phyloP scores from a whole-genome alignment of 768 basidiomycete genomes.

The Tricholoma terreum region DNA sequence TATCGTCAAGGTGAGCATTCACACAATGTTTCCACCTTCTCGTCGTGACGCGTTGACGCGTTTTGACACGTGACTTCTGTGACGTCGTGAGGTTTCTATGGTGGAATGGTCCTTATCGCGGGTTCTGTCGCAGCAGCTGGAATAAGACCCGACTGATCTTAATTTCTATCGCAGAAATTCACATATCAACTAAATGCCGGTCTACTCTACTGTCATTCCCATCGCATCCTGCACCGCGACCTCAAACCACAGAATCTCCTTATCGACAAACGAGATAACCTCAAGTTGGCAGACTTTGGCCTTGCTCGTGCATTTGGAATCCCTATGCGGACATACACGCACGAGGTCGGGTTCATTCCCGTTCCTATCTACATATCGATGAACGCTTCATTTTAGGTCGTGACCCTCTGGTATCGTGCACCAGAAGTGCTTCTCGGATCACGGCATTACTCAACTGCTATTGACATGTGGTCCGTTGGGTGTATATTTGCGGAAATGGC shows the following conservation, averaged over 20 bases:
- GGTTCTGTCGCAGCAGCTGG: no score
- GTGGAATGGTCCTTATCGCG: no score
- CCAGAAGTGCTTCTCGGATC: conserved; percentile 96
- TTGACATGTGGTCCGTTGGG: conserved; percentile 99
- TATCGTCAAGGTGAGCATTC: conserved; percentile 72
- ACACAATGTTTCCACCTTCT: background rate
- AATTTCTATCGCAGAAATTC: conserved; percentile 69
- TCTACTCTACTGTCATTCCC: conserved; percentile 90
- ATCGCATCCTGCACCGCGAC: conserved; percentile 95
- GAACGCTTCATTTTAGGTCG: conserved; percentile 59
- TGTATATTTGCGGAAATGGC: conserved; percentile 99
- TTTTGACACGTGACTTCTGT: background rate
- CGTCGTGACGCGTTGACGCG: background rate
- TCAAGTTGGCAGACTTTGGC: conserved; percentile 97
- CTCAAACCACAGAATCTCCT: conserved; percentile 95
- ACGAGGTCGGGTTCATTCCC: conserved; percentile 62
- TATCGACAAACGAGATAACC: conserved; percentile 84
- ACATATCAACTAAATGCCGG: conserved; percentile 91
- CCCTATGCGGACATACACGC: conserved; percentile 98
- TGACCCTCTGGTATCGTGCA: conserved; percentile 98
- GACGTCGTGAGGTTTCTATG: background rate
- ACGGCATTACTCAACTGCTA: conserved; percentile 94
- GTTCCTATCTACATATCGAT: background rate
- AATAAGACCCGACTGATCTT: background rate
- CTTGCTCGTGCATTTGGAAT: conserved; percentile 97